Base-by-base conservation (phyloP, 75 land plant genomes). In the Selaginella tamariscina region DNA sequence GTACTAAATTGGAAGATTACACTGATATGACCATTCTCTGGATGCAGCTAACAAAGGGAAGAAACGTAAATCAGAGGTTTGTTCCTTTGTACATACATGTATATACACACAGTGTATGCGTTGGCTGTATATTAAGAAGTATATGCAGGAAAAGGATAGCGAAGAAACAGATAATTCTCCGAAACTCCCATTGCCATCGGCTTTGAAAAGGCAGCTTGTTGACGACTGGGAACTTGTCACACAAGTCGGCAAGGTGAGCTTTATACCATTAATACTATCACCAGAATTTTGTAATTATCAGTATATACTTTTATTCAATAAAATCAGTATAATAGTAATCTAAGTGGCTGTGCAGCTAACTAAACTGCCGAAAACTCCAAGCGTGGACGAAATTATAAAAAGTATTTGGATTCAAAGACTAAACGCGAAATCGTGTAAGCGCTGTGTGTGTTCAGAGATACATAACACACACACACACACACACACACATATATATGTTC, bases 181-280 rank as follows among this genome's bases (percentile, higher is more conserved):
- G 60, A 86, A 84, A 73, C 78, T 92, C 23, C 80, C 75, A 27
- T 71, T 93, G 54, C 90, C 98, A 20, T 57, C 80, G 18, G 68
- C 79, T 2, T 69, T 93, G 55, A 89, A 78, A 69, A 93, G 86
- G 70, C 98, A 89, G 74, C 77, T 93, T n/a, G 81, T 89, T 73
- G 98, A 93, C 75, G 98, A 93, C 72, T 93, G 86, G 77, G 91
- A 93, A 44, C 86, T 77, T 69, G 83, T 93, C 56, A 88, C 82
- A 26, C 85, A 84, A 66, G 71, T 82, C 73, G 86, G 88, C 55
- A 86, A 86, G 93, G 89, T 86, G 74, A 56, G 62, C 67, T 49
- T 31, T 29, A 15, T 49, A 11, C 20, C 20, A 20, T 11, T 11
- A 49, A 49, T 11, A 20, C 20, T 49, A 49, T 49, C 20, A 49